Base-by-base conservation (phyloP, 805 yeast species). In the Yamadazyma paraphyllophila region DNA sequence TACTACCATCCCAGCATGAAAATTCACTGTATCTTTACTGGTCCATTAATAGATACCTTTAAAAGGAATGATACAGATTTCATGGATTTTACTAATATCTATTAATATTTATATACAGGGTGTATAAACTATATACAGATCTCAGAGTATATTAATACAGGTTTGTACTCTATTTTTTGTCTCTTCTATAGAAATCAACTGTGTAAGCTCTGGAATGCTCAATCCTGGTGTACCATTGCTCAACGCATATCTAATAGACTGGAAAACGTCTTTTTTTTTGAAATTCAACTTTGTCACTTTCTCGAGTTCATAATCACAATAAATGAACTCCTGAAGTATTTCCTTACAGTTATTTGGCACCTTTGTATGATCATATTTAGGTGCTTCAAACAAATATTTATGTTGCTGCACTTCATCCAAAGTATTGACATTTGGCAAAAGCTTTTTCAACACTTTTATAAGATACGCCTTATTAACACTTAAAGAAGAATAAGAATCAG, bases 1-100 rank as follows among this genome's bases (percentile, higher is more conserved):
- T 80, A 81, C 55, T 90, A 89, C 59, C 87, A 87, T 52, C 80
- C 79, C 13, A 80, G 79, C 47, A 88, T 92, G 96, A 78, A 82
- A 48, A 79, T 92, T 3, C 95, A 88, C 61, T 88, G 96, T 69
- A 90, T 92, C 36, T 71, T 63, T 42, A 68, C 74, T 1, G 75
- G 75, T 3, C 68, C 71, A 4, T 55, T 58, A 20, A 51, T 66
- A 14, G 65, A 59, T 20, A 57, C 57, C 2, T 36, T 47, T 46
- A 24, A 41, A 16, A 27, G 44, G 27, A 48, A 39, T 3, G 51
- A 47, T n/a, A 45, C 50, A 0, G 67, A 60, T 39, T 65, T 67
- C 43, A 55, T 69, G 61, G 69, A 69, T 45, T 67, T 69, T 33
- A 55, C 54, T 13, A 51, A 44, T 34, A 29, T 44, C 24, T 34